These are phyloP conservation scores for Oryza rufipogon DNA, from an alignment of 176 grass and related monocot genomes.

Conservation along the genomic window DNA sequence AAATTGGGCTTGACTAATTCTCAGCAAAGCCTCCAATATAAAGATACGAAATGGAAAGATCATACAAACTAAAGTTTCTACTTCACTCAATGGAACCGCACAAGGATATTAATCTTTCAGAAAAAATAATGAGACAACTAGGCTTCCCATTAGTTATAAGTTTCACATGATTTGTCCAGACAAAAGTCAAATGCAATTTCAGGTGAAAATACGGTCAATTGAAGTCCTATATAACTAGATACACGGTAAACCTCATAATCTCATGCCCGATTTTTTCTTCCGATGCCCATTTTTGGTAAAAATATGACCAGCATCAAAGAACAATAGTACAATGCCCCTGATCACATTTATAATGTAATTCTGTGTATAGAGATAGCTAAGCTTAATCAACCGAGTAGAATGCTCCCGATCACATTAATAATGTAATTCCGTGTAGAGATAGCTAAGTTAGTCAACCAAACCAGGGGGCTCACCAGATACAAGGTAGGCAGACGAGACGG, in stretches of 20 bases:
- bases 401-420: neutral
- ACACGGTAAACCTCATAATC: neutral
- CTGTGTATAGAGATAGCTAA: neutral
- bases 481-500: slow-evolving; percentile 67
- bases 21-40: neutral
- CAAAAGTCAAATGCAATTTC: too few species aligned
- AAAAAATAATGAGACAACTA: neutral
- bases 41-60: too few species aligned
- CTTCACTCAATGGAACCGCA: neutral
- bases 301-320: neutral
- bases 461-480: slow-evolving; percentile 56
- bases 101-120: neutral
- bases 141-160: too few species aligned
- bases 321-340: neutral
- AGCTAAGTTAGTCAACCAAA: neutral
- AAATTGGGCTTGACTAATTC: neutral
- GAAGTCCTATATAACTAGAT: too few species aligned
- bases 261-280: neutral
- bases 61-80: too few species aligned
- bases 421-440: neutral
- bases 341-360: neutral
- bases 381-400: neutral
- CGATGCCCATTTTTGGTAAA: neutral
- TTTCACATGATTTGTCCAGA: too few species aligned
- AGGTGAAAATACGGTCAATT: too few species aligned